These are phyloP conservation scores for Pochonia chlamydosporia DNA, from an alignment of 2,329 filamentous ascomycete genomes.

Conservation along the genomic window DNA sequence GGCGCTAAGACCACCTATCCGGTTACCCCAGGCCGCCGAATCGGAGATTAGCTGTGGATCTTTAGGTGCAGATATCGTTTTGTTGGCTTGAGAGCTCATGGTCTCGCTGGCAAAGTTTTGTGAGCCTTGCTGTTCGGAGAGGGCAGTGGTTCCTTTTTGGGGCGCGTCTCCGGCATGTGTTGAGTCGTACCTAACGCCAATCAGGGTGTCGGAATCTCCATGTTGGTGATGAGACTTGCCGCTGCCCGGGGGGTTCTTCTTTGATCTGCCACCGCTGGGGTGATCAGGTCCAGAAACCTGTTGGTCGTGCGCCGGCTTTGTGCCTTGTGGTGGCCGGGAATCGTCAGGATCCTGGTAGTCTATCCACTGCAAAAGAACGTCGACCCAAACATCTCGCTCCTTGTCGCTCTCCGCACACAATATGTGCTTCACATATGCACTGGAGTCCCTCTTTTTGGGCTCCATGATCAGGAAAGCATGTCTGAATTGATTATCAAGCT, in stretches of 20 bases:
- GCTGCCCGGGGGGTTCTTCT: constrained; percentile 25
- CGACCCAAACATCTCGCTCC: constrained; percentile 92
- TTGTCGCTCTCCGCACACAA: constrained; percentile 91
- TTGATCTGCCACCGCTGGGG: constrained; percentile 17
- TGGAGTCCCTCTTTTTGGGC: constrained; percentile 92
- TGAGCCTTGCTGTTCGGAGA: constrained; percentile 26
- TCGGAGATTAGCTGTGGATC: constrained; percentile 83
- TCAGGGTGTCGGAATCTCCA: constrained; percentile 39
- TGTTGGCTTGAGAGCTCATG: constrained; percentile 32
- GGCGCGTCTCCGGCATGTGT: constrained; percentile 47
- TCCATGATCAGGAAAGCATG: constrained; percentile 94
- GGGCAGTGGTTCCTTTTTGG: constrained; percentile 31
- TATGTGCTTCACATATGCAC: constrained; percentile 83
- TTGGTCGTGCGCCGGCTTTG: constrained; percentile 32
- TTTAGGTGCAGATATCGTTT: constrained; percentile 74
- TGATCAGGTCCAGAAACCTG: constrained; percentile 28
- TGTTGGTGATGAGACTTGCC: constrained; percentile 29
- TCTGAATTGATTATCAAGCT: constrained; percentile 87
- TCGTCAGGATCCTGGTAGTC: constrained; percentile 63
- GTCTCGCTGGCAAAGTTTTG: constrained; percentile 27
- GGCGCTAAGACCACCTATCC: constrained; percentile 45
- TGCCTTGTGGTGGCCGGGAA: constrained; percentile 19
- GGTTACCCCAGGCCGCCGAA: constrained; percentile 80
- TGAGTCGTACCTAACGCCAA: constrained; percentile 54
- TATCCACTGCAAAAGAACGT: constrained; percentile 82